These are phyloP conservation scores for Bathelium albidoporum DNA, from an alignment of 495 filamentous ascomycete genomes.

Conservation along the genomic window DNA sequence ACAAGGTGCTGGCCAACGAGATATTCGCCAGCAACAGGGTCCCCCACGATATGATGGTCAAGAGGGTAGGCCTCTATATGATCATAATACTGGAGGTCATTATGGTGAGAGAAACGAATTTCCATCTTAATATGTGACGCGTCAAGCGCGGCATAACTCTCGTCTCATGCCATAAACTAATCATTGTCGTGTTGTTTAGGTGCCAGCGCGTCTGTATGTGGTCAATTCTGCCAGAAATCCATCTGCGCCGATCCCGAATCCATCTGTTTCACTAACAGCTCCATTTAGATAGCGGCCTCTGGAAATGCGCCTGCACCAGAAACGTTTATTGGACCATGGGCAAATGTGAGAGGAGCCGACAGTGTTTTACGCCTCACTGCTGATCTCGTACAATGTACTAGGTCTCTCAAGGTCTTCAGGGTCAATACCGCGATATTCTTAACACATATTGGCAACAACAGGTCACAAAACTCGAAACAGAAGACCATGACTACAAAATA, in stretches of 20 bases:
- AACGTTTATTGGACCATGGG: slow-evolving; percentile 87
- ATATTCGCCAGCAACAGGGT: slow-evolving; percentile 1
- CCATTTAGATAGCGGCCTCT: slow-evolving; percentile 45
- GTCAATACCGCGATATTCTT: slow-evolving; percentile 89
- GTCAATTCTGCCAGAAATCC: slow-evolving; percentile 27
- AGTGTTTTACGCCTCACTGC: not conserved
- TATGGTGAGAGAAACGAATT: slow-evolving; percentile 53
- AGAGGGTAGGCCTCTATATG: slow-evolving; percentile 54
- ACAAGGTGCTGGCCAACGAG: slow-evolving; percentile 1
- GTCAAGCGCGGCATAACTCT: not conserved
- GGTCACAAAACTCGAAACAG: slow-evolving; percentile 85
- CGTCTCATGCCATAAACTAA: slow-evolving; percentile 10
- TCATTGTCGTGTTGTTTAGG: slow-evolving; percentile 38
- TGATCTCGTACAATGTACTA: slow-evolving; percentile 27
- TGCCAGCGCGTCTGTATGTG: slow-evolving; percentile 63
- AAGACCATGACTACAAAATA: slow-evolving; percentile 95
- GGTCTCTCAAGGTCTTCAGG: slow-evolving; percentile 92
- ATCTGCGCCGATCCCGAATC: slow-evolving; percentile 3
- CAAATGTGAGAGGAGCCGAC: slow-evolving; percentile 65
- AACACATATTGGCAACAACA: slow-evolving; percentile 98
- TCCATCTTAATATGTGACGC: not conserved
- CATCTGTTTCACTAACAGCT: slow-evolving; percentile 37
- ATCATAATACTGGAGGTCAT: slow-evolving; percentile 72
- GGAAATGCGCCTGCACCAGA: slow-evolving; percentile 76
- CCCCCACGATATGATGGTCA: slow-evolving; percentile 27